phyloP scores from a whole-genome alignment of 176 grass and related monocot species.

The Oryza longistaminata region DNA sequence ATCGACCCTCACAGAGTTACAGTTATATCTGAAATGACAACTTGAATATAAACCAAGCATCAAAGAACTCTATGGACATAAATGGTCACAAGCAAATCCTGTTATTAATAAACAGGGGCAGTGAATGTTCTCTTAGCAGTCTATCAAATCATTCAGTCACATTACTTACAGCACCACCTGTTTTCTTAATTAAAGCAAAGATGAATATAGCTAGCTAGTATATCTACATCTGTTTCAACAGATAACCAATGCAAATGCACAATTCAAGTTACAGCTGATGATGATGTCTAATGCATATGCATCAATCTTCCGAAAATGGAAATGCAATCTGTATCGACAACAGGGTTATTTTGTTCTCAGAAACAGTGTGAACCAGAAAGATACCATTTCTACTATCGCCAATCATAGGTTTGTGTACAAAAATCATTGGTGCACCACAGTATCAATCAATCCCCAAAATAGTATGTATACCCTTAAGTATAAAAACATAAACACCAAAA shows the following conservation, averaged over 20 bases:
- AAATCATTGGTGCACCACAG: neutral
- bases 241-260: neutral
- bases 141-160: neutral
- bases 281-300: neutral
- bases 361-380: neutral
- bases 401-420: neutral
- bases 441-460: neutral
- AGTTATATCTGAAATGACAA: neutral
- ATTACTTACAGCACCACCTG: neutral
- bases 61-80: neutral
- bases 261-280: neutral
- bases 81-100: conserved; percentile 1
- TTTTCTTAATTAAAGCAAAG: conserved; percentile 25
- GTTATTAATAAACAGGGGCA: neutral
- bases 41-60: conserved; percentile 7
- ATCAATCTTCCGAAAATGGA: neutral
- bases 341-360: neutral
- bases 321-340: neutral
- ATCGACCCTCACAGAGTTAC: neutral
- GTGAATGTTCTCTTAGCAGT: neutral
- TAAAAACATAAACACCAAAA: neutral
- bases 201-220: neutral
- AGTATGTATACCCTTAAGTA: neutral
- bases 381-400: conserved; percentile 1
- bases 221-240: conserved; percentile 17